These are phyloP conservation scores for Pyricularia pennisetigena DNA, from an alignment of 2,329 filamentous ascomycete genomes.

Conservation along the genomic window DNA sequence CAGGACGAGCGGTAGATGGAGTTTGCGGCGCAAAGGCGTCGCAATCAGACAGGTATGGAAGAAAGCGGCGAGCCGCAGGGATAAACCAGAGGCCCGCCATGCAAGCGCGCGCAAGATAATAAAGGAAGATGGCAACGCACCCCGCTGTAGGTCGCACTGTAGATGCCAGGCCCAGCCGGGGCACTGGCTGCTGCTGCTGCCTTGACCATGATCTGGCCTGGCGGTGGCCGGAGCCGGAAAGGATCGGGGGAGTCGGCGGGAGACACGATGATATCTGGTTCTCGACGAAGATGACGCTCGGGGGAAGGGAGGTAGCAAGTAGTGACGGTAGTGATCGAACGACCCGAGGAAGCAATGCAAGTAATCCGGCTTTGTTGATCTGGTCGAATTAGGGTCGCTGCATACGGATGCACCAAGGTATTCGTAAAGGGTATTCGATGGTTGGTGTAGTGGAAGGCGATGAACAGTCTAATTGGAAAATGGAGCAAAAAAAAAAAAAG, in stretches of 20 bases:
- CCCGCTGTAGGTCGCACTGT: slow-evolving; percentile 61
- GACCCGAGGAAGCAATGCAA: not conserved
- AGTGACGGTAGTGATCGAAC: not conserved
- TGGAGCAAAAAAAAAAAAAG: not conserved
- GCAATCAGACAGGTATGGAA: not conserved
- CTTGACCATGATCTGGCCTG: slow-evolving; percentile 4
- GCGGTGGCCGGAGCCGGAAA: slow-evolving; percentile 5
- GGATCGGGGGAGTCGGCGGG: slow-evolving; percentile 1
- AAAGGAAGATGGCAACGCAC: slow-evolving; percentile 31
- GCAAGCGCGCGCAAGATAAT: not conserved
- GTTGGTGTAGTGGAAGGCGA: not conserved
- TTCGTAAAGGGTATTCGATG: not conserved
- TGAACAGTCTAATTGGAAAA: not conserved
- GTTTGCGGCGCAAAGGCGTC: not conserved
- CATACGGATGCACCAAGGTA: not conserved
- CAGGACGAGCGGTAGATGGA: not conserved
- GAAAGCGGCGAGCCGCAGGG: not conserved
- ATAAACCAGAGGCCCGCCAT: not conserved
- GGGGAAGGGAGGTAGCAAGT: not conserved
- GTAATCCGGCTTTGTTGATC: not conserved
- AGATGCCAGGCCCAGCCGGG: slow-evolving; percentile 37
- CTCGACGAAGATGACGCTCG: not conserved
- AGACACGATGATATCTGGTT: not conserved
- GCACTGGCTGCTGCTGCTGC: not conserved
- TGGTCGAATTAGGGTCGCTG: not conserved